Evolutionary conservation across 2,329 filamentous ascomycete species (phyloP), one percentile per base, ranked within the genome.

Genomic region (Colletotrichum incanum): DNA sequence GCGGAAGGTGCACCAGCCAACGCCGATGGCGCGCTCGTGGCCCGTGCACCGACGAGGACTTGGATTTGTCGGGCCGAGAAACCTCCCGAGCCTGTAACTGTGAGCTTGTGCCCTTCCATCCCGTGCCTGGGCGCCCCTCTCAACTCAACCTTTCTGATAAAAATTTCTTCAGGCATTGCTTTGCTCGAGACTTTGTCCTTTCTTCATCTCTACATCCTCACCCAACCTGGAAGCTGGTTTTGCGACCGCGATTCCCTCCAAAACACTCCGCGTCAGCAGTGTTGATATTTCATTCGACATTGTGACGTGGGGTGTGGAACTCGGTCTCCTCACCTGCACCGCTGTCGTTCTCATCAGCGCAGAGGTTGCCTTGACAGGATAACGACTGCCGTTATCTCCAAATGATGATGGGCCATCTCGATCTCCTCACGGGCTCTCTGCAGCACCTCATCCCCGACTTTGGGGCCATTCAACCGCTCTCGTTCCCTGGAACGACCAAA

Each of bases 401-500:
- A 72, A 68, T 64, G 65, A 66, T 28, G 62, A 72, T 59, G 65
- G 31, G 58, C 68, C 58, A 47, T 56, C 43, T 45, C 65, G 41
- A 67, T 71, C 23, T 41, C 34, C 37, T n/a, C 54, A 26, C 56
- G 37, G 37, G 55, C 41, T 52, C 45, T 43, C 5, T 62, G 56
- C 50, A 58, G 50, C 56, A 37, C 20, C 11, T 11, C 47, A 20
- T 64, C 18, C 59, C 43, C 47, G 5, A 26, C 23, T 11, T 6
- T 5, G 7, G 34, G 34, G 11, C 39, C 28, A 34, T 56, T 20
- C 37, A 12, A 23, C 39, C 49, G 26, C 6, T n/a, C 26, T 9
- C 37, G 11, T n/a, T 37, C 37, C 63, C 55, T 61, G 63, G 49
- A 50, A 67, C 55, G 16, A 50, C 23, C 31, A 66, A 39, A 23